phyloP scores from a whole-genome alignment of 371 early-diverging fungal genomes.

The Nematocida parisii region DNA sequence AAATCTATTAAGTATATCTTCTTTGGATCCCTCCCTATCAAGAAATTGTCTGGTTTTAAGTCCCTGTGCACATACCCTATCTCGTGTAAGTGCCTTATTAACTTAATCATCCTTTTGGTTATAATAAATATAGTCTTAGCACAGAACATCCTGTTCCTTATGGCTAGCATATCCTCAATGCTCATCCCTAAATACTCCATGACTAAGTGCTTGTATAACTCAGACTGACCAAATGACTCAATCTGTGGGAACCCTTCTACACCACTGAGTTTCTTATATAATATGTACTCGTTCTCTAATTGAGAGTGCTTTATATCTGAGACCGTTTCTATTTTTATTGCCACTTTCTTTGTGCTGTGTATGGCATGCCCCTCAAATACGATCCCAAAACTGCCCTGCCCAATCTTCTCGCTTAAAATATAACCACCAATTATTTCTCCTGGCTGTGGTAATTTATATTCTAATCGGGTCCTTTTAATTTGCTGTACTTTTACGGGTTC shows the following conservation, averaged over 20 bases:
- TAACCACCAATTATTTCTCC: conserved; percentile 55
- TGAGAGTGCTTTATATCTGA: conserved; percentile 32
- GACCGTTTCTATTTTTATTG: conserved; percentile 73
- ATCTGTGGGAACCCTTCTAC: conserved; percentile 56
- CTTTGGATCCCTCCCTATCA: conserved; percentile 72
- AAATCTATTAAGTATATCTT: conserved; percentile 97
- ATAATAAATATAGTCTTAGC: conserved; percentile 66
- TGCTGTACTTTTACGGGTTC: not conserved
- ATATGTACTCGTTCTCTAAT: conserved; percentile 63
- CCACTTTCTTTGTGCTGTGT: conserved; percentile 79
- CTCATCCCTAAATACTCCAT: conserved; percentile 61
- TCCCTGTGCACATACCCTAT: conserved; percentile 77
- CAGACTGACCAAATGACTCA: conserved; percentile 53
- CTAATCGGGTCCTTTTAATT: conserved; percentile 20
- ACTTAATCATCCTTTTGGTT: conserved; percentile 66
- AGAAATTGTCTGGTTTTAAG: conserved; percentile 77
- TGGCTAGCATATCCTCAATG: conserved; percentile 59
- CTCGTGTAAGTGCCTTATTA: conserved; percentile 73
- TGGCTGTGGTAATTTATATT: conserved; percentile 39
- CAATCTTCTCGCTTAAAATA: conserved; percentile 66
- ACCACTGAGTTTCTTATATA: conserved; percentile 56
- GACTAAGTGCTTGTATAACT: conserved; percentile 57
- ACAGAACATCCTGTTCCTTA: conserved; percentile 52
- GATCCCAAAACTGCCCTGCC: conserved; percentile 86
- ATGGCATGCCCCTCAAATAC: conserved; percentile 77